These are phyloP conservation scores for Phytophthora aleatoria DNA, from an alignment of 352 stramenopile species.

Conservation along the genomic window DNA sequence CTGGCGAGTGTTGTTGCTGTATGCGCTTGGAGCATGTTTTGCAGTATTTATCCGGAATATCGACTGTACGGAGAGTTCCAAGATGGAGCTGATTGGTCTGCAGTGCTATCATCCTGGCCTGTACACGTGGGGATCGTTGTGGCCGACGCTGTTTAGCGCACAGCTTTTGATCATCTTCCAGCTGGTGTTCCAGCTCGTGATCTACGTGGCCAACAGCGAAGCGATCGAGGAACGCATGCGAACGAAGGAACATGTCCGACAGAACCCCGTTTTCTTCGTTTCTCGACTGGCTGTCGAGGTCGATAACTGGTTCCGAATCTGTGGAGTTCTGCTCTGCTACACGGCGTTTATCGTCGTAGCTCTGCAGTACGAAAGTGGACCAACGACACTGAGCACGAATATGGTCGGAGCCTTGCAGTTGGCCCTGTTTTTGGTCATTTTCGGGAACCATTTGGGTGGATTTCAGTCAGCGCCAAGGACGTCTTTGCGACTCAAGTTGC, in stretches of 20 bases:
- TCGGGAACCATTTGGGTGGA: constrained; percentile 74
- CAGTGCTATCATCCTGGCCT: constrained; percentile 66
- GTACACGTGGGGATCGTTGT: constrained; percentile 73
- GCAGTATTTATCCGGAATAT: constrained; percentile 82
- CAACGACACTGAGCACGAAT: constrained; percentile 64
- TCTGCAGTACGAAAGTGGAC: constrained; percentile 63
- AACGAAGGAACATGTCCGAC: constrained; percentile 62
- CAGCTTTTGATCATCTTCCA: constrained; percentile 87
- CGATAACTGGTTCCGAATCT: constrained; percentile 77
- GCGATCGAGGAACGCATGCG: constrained; percentile 68
- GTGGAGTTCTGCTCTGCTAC: constrained; percentile 74
- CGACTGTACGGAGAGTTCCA: constrained; percentile 50
- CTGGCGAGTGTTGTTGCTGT: constrained; percentile 79
- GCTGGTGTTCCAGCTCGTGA: constrained; percentile 85
- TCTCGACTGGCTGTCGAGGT: constrained; percentile 74
- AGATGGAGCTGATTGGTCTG: constrained; percentile 69
- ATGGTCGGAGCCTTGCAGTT: constrained; percentile 68
- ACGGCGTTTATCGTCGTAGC: constrained; percentile 69
- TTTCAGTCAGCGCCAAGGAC: constrained; percentile 70
- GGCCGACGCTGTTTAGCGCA: constrained; percentile 80
- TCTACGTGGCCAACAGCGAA: constrained; percentile 79
- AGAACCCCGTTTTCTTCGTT: constrained; percentile 79
- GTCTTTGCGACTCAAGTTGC: constrained; percentile 68
- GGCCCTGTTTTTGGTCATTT: constrained; percentile 60
- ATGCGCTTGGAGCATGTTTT: constrained; percentile 74